A percentile compares a stretch with the other conserved stretches of the same genome.
Evolutionary conservation across 78 protist species (phyloP).

Genomic region (Emiliania huxleyi): DNA sequence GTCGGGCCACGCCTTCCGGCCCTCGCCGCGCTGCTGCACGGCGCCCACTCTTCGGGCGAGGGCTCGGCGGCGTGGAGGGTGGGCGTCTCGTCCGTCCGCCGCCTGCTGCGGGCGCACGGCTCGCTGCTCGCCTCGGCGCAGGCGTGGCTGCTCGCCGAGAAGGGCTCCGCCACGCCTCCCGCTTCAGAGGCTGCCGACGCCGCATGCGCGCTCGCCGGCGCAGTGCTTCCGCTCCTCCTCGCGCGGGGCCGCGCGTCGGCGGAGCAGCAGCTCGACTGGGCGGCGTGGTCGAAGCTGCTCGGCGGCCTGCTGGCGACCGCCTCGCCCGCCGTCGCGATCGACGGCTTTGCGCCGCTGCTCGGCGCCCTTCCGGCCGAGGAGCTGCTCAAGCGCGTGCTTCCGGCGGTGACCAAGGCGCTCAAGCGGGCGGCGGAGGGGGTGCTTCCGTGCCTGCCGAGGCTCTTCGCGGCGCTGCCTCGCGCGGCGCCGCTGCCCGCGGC

Average conservation of each 20-base stretch:
- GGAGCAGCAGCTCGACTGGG: not conserved
- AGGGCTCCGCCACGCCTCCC: too few relatives aligned
- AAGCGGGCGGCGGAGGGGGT: not conserved
- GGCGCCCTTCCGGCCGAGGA: not conserved
- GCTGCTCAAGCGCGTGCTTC: not conserved
- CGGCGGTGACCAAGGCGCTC: not conserved
- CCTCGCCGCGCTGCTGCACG: not conserved
- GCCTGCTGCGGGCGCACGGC: not conserved
- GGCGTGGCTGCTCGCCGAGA: not conserved
- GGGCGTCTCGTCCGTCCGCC: not conserved
- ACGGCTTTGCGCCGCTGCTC: not conserved
- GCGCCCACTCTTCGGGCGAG: not conserved
- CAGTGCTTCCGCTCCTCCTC: not conserved
- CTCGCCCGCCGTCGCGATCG: not conserved
- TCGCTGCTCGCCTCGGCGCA: not conserved
- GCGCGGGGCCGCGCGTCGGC: not conserved
- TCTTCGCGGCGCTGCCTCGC: not conserved
- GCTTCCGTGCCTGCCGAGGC: not conserved
- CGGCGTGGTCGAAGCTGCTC: not conserved
- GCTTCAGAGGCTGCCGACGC: not conserved
- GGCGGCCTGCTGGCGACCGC: not conserved
- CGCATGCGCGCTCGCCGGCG: not conserved
- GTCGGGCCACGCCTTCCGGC: not conserved
- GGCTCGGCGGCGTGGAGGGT: not conserved
- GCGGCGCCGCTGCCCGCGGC: not conserved